A percentile compares a stretch with the other conserved stretches of the same genome.
phyloP scores from a whole-genome alignment of 2,329 filamentous ascomycete species.

The Cadophora gregata region DNA sequence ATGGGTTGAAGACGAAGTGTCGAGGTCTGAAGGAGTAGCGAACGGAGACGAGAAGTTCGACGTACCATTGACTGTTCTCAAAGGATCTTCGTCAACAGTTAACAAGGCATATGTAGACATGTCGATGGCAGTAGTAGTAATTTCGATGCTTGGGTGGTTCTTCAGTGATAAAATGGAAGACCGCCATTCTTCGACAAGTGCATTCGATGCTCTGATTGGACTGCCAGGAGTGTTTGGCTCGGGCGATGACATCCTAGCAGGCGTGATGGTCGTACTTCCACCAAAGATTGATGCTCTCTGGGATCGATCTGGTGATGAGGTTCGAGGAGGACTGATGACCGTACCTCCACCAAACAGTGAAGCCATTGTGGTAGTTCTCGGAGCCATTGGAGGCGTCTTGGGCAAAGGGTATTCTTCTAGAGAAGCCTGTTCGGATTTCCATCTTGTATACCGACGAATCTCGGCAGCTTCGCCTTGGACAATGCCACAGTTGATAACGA shows the following conservation, averaged over 20 bases:
- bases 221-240: conserved; percentile 39
- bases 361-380: conserved; percentile 36
- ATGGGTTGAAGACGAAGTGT: conserved; percentile 52
- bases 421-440: conserved; percentile 45
- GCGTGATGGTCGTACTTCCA: conserved; percentile 27
- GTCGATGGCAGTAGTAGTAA: conserved; percentile 77
- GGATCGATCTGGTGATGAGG: conserved; percentile 33
- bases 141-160: conserved; percentile 61
- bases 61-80: conserved; percentile 63
- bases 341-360: conserved; percentile 44
- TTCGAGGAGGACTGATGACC: conserved; percentile 36
- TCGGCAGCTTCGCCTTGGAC: conserved; percentile 46
- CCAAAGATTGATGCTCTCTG: conserved; percentile 38
- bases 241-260: conserved; percentile 28
- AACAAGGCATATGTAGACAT: conserved; percentile 73
- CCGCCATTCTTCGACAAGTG: conserved; percentile 68
- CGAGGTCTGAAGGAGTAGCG: conserved; percentile 37
- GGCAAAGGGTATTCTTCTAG: conserved; percentile 42
- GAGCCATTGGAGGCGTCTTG: conserved; percentile 39
- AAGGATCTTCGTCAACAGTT: conserved; percentile 78
- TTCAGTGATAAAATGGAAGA: conserved; percentile 66
- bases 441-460: conserved; percentile 64
- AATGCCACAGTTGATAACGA: conserved; percentile 74
- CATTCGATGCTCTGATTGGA: conserved; percentile 38
- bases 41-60: conserved; percentile 38